Conservation (phyloP, 108 stramenopile species). For the Pinguiococcus pyrenoidosus region DNA sequence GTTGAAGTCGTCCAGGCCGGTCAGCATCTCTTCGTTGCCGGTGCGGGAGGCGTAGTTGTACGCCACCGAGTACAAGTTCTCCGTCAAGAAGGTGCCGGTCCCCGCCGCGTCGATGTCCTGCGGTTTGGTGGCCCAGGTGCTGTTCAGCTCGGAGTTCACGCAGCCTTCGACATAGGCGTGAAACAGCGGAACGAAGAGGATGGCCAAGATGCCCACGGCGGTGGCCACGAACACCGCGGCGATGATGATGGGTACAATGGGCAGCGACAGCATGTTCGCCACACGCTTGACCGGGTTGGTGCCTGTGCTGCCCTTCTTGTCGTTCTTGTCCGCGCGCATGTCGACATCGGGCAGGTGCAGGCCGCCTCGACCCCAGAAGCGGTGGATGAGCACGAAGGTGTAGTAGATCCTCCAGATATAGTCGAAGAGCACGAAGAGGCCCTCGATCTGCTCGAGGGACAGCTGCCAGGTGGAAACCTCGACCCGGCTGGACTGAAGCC, state of each 20-base stretch:
- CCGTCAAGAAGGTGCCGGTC: conserved; percentile 11
- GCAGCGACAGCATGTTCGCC: too few species aligned
- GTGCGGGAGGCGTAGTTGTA: conserved; percentile 16
- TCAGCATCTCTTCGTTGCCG: neutral
- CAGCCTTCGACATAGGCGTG: conserved; percentile 10
- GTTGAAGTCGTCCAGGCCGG: neutral
- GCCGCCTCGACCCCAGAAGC: conserved; percentile 13
- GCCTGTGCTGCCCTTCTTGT: too few species aligned
- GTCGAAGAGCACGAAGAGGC: conserved; percentile 10
- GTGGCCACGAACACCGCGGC: neutral
- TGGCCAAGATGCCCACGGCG: neutral
- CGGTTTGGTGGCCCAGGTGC: too few species aligned
- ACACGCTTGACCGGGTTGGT: too few species aligned
- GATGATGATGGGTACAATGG: too few species aligned
- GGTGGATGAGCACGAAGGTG: conserved; percentile 6
- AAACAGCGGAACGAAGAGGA: conserved; percentile 4
- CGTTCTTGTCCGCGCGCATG: conserved; percentile 10
- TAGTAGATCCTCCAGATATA: conserved; percentile 6
- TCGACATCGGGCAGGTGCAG: conserved; percentile 14
- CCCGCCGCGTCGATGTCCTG: too few species aligned
- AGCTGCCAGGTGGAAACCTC: neutral
- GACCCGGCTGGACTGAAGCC: neutral
- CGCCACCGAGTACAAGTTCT: conserved; percentile 12
- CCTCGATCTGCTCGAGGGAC: neutral
- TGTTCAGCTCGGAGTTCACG: conserved; percentile 3